Base-by-base conservation (phyloP, 306 rosid genomes). In the Arachis hypogaea region DNA sequence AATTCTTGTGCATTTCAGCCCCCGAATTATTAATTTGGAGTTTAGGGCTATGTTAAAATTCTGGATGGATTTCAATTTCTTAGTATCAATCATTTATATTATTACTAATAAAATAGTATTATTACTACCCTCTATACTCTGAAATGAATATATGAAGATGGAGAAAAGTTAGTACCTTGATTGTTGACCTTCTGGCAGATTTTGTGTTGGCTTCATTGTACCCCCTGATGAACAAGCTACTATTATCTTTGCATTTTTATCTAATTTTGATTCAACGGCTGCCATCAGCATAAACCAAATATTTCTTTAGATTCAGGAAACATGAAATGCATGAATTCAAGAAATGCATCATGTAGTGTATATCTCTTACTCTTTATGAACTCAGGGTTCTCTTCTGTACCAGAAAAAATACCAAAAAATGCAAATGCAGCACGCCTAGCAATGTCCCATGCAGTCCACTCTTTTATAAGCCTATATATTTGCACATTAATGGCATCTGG, bases 401-500 rank as follows among this genome's bases (percentile, higher is more conserved):
- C 99, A 3, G 93, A 71, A 75, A 94, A 94, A 75, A 94, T 89
- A 73, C 99, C 99, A 75, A 94, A 94, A 80, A 94, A 94, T 47
- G 97, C 96, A 77, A 94, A 94, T 45, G 99, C 99, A 73, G 97
- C 97, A 28, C 99, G 90, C 78, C 97, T 86, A 12, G 97, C 96
- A 60, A 94, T 94, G 81, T 94, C 99, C 97, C 99, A 89, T 49
- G 99, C 99, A 55, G 99, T 89, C 97, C 99, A 92, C 77, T 94
- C 99, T 87, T 92, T 94, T 80, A 94, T 94, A 66, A 94, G 96
- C 89, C 97, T 89, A 67, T 94, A 92, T 80, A 94, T 84, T 92
- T 94, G 99, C 76, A 89, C 92, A 77, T 94, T 94, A 58, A 89
- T 83, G 29, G 99, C 96, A 45, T 80, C 97, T 22, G 90, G 88